A percentile compares a stretch with the other conserved stretches of the same genome.
These are phyloP conservation scores for Gaeumannomyces tritici DNA, from an alignment of 2,329 filamentous ascomycete genomes.

Conservation along the genomic window DNA sequence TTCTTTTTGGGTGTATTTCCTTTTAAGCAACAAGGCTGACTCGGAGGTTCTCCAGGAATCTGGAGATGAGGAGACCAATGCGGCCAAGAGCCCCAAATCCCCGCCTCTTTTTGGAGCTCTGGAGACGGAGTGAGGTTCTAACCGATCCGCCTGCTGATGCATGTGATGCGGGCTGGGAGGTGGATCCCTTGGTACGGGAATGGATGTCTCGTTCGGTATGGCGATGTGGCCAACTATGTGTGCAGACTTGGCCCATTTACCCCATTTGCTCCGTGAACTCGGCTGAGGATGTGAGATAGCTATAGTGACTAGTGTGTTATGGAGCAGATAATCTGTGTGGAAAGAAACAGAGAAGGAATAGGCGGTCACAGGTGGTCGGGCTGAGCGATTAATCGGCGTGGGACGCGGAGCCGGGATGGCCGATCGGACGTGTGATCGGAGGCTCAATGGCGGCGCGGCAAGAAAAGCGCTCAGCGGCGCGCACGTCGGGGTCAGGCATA, in stretches of 20 bases:
- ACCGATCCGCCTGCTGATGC: too few relatives aligned
- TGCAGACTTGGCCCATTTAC: not conserved
- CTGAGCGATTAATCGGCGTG: not conserved
- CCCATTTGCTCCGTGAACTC: too few relatives aligned
- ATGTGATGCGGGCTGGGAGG: not conserved
- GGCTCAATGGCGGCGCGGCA: too few relatives aligned
- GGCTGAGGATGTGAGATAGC: not conserved
- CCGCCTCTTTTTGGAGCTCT: conserved; percentile 15
- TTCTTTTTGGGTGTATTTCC: not conserved
- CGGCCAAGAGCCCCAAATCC: conserved; percentile 1
- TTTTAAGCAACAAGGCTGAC: not conserved
- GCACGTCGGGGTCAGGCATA: not conserved
- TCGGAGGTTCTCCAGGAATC: conserved; percentile 10
- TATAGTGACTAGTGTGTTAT: not conserved
- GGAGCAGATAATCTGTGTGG: not conserved
- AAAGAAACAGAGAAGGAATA: not conserved
- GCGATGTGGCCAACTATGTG: not conserved
- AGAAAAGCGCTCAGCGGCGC: not conserved
- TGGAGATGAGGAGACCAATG: conserved; percentile 7
- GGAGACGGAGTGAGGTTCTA: conserved; percentile 10
- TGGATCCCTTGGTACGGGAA: not conserved
- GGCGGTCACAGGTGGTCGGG: too few relatives aligned
- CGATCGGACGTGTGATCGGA: not conserved
- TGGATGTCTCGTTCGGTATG: not conserved
- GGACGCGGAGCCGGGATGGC: not conserved